Base-by-base conservation (phyloP, 352 stramenopile genomes). In the Globisporangium okanoganense region DNA sequence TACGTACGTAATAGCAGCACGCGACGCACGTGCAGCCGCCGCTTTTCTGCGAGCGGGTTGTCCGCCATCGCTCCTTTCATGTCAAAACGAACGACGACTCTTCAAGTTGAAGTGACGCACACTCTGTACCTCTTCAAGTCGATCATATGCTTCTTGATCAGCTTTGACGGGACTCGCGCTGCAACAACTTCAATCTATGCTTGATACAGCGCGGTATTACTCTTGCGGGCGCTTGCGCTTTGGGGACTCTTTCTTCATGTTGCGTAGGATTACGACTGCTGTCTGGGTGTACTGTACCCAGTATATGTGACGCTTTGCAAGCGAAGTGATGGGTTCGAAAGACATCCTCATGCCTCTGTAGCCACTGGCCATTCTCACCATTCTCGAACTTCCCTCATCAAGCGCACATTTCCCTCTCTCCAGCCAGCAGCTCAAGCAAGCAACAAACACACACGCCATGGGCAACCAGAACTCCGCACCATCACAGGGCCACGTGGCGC, bases 41-140 rank as follows among this genome's bases (percentile, higher is more conserved):
- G 60, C n/a, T 67, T 69, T 57, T 84, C 75, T 6, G 72, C 72
- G 27, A 84, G 44, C 25, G 64, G 65, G 43, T 79, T 84, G 44
- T 14, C 31, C 9, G 38, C 31, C 55, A 53, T 64, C 20, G 13
- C 18, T 29, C n/a, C n/a, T n/a, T n/a, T n/a, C n/a, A n/a, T n/a
- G n/a, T n/a, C n/a, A n/a, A n/a, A n/a, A n/a, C n/a, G n/a, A n/a
- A n/a, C n/a, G n/a, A n/a, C n/a, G n/a, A n/a, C 31, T 36, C 31
- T 36, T 36, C 31, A 36, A 2, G 6, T 36, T 36, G 31, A 36
- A 36, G 31, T 12, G 31, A 6, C 31, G 10, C 31, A 36, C 31
- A 7, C 31, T 5, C 10, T 36, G n/a, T 36, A 36, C 31, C 41
- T 49, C n/a, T 25, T 4, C 24, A 27, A 49, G 22, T 25, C 16